Evolutionary conservation across 306 rosid species (phyloP), one percentile per base, ranked within the genome.

Genomic region (Casuarina glauca): DNA sequence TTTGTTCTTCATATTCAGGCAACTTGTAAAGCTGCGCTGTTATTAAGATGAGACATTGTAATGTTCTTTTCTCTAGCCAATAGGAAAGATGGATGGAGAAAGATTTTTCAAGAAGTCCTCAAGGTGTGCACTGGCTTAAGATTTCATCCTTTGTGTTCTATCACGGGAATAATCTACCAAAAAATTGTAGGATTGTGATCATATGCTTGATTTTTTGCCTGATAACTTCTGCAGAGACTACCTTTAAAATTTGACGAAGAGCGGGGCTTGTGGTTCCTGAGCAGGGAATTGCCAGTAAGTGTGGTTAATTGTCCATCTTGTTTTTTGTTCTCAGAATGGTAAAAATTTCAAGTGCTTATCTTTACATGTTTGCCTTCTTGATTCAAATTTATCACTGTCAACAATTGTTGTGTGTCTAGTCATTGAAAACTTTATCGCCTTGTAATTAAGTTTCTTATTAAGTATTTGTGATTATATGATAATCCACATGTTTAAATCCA

Each of bases 231-330:
- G 51, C 98, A 96, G 99, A 91, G 91, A 76, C 78, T 87, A 45
- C 97, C 96, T 13, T 83, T 96, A 74, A 9, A 71, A 52, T 85
- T 87, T 74, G 88, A 93, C 73, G 55, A 82, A 78, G 84, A 86
- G 63, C 87, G 68, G 54, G 91, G 85, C 84, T 67, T 58, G 53
- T 96, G 99, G 99, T 67, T 76, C 86, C 94, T 93, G 71, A 78
- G 76, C 46, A 93, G 87, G 88, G 96, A 96, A 88, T 78, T 96
- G 57, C 88, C 89, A 74, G 99, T 96, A 86, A 88, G 96, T 83
- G 76, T 72, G 16, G 62, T 80, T 68, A 17, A n/a, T 71, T 76
- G 49, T 44, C 51, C 68, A 50, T 69, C 48, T 72, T 35, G 44
- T n/a, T 63, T 9, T 42, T 66, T 82, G 45, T 26, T 79, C 69